These are phyloP conservation scores for Pholiota adiposa DNA, from an alignment of 1,284 basidiomycete species.

Conservation along the genomic window DNA sequence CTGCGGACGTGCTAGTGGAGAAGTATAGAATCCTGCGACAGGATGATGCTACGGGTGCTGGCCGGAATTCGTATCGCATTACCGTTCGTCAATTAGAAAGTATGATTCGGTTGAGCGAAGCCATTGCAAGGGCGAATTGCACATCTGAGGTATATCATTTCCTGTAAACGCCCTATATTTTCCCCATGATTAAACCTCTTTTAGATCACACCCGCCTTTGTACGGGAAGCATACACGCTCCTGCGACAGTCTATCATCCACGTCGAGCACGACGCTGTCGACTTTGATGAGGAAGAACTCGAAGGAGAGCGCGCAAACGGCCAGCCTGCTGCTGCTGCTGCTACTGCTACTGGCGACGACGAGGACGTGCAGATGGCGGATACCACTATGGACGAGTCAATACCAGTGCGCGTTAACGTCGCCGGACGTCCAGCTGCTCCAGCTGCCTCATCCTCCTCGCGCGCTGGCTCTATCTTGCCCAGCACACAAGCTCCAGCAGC, in stretches of 20 bases:
- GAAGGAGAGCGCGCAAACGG: conserved; percentile 54
- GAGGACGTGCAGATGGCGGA: conserved; percentile 72
- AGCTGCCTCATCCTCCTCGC: conserved; percentile 46
- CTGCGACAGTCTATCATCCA: conserved; percentile 98
- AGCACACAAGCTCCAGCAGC: conserved; percentile 31
- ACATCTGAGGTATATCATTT: conserved; percentile 70
- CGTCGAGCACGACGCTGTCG: conserved; percentile 98
- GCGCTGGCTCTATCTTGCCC: conserved; percentile 38
- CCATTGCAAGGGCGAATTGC: conserved; percentile 97
- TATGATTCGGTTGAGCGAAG: conserved; percentile 97
- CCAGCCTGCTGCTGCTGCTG: conserved; percentile 32
- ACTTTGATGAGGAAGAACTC: conserved; percentile 93
- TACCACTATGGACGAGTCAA: conserved; percentile 54
- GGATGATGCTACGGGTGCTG: conserved; percentile 88
- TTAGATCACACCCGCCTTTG: conserved; percentile 90
- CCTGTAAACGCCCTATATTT: not conserved
- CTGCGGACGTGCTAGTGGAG: conserved; percentile 92
- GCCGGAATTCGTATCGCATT: conserved; percentile 93
- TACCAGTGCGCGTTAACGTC: conserved; percentile 42
- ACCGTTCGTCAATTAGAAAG: conserved; percentile 96
- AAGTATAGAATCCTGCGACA: conserved; percentile 94
- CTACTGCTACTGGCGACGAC: conserved; percentile 37
- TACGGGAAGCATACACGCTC: conserved; percentile 93
- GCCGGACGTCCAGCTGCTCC: conserved; percentile 30
- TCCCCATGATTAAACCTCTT: not conserved